These are phyloP conservation scores for Astragalus membranaceus DNA, from an alignment of 306 rosid genomes.

Conservation along the genomic window DNA sequence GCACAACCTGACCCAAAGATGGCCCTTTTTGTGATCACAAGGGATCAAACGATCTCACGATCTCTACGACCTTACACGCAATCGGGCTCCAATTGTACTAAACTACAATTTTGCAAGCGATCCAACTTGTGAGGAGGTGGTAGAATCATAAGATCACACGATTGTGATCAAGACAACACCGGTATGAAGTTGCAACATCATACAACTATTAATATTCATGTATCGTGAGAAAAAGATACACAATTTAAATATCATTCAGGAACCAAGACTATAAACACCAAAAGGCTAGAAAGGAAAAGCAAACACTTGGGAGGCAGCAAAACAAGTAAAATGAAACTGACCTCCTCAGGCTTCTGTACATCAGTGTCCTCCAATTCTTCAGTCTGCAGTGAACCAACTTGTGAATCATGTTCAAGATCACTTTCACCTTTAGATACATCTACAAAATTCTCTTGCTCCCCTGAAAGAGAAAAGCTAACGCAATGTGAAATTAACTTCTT, in stretches of 20 bases:
- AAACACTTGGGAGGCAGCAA: neutral
- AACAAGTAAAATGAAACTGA: conserved; percentile 21
- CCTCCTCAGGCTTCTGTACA: conserved; percentile 40
- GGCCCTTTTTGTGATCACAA: too few relatives aligned
- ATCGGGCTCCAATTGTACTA: too few relatives aligned
- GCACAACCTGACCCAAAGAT: too few relatives aligned
- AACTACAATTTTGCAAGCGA: too few relatives aligned
- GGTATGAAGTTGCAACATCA: neutral
- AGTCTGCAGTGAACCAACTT: conserved; percentile 33
- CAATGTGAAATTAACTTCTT: conserved; percentile 1
- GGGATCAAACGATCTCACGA: too few relatives aligned
- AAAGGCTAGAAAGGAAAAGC: neutral
- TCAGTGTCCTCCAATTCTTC: conserved; percentile 40
- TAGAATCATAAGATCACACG: too few relatives aligned
- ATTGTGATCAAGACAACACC: too few relatives aligned
- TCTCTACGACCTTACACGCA: too few relatives aligned
- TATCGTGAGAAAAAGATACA: neutral
- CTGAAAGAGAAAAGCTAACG: conserved; percentile 37
- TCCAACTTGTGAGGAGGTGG: too few relatives aligned
- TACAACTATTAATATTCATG: neutral
- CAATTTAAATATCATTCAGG: neutral
- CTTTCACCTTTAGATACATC: conserved; percentile 44
- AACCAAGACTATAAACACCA: neutral
- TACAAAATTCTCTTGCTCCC: conserved; percentile 40
- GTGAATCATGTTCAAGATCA: conserved; percentile 39